Percentiles rank a stretch among this genome's conserved stretches.
phyloP scores from a whole-genome alignment of 2,329 filamentous ascomycete species.

The Neodidymelliopsis sp. region DNA sequence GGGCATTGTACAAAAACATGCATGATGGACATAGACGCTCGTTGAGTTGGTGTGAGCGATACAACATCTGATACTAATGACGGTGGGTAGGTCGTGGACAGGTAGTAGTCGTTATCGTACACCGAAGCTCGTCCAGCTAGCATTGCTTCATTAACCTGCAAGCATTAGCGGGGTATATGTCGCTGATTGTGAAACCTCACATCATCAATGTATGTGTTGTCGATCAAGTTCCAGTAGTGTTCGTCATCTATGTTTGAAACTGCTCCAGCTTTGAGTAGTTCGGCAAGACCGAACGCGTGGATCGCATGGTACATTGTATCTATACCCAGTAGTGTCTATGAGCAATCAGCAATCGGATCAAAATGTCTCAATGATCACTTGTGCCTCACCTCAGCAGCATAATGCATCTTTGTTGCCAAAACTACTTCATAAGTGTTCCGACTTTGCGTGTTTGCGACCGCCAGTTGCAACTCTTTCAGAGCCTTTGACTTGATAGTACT shows the following conservation, averaged over 20 bases:
- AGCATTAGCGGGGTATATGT: too few species aligned
- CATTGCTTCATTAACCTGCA: slow-evolving; percentile 41
- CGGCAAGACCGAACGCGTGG: slow-evolving; percentile 36
- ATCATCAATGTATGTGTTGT: slow-evolving; percentile 45
- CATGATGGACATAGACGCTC: slow-evolving; percentile 39
- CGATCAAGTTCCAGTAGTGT: slow-evolving; percentile 41
- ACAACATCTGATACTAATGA: slow-evolving; percentile 10
- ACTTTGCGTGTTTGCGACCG: slow-evolving; percentile 18
- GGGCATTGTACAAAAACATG: slow-evolving; percentile 40
- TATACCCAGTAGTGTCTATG: slow-evolving; percentile 34
- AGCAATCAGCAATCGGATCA: slow-evolving; percentile 9
- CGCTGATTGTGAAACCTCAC: slow-evolving; percentile 21
- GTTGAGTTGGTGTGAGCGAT: slow-evolving; percentile 22
- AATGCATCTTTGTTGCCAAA: slow-evolving; percentile 41
- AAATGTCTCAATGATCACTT: neutral
- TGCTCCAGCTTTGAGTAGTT: slow-evolving; percentile 34
- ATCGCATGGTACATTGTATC: slow-evolving; percentile 39
- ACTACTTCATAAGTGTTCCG: slow-evolving; percentile 34
- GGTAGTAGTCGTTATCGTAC: slow-evolving; percentile 40
- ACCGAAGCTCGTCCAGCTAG: slow-evolving; percentile 36
- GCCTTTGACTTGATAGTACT: slow-evolving; percentile 35
- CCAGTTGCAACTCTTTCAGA: slow-evolving; percentile 33
- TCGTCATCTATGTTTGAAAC: slow-evolving; percentile 34
- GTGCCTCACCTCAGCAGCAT: slow-evolving; percentile 34
- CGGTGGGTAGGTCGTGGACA: slow-evolving; percentile 34